Percentiles rank a stretch among this genome's conserved stretches.
Conservation (phyloP, 2,329 filamentous ascomycete genomes). For the Xylariaceae sp. region DNA sequence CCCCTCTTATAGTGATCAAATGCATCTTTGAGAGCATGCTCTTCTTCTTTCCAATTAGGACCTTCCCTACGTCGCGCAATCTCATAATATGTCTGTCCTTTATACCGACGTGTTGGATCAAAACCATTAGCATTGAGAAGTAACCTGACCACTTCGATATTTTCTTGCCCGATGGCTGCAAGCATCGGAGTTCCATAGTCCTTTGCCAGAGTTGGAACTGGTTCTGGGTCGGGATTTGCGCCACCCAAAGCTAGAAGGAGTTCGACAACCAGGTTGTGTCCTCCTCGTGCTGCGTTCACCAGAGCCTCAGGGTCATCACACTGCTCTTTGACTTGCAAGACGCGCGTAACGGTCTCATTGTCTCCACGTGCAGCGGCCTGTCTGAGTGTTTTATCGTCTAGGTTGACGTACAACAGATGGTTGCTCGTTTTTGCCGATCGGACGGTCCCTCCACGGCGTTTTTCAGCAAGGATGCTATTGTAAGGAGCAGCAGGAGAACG, state of each 20-base stretch:
- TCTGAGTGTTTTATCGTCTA: conserved; percentile 59
- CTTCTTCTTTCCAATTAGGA: conserved; percentile 86
- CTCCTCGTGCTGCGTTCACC: conserved; percentile 86
- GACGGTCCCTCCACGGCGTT: conserved; percentile 51
- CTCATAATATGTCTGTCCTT: conserved; percentile 80
- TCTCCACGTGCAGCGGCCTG: conserved; percentile 59
- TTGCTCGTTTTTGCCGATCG: conserved; percentile 63
- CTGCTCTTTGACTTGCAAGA: conserved; percentile 57
- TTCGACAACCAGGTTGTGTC: conserved; percentile 83
- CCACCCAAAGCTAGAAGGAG: conserved; percentile 67
- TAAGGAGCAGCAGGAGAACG: conserved; percentile 48
- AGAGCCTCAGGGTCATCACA: conserved; percentile 78
- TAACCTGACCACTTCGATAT: conserved; percentile 78
- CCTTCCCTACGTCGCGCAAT: conserved; percentile 79
- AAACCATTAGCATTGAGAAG: conserved; percentile 74
- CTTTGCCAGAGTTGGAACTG: conserved; percentile 54
- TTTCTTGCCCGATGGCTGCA: conserved; percentile 85
- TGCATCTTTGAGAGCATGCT: conserved; percentile 71
- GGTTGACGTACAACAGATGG: conserved; percentile 58
- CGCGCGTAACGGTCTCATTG: conserved; percentile 56
- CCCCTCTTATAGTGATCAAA: conserved; percentile 62
- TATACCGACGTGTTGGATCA: conserved; percentile 74
- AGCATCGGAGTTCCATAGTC: conserved; percentile 90
- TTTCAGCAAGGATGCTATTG: conserved; percentile 31
- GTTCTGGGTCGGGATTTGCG: conserved; percentile 64